Conservation (phyloP, 2,329 filamentous ascomycete genomes). For the Ascochyta clinopodiicola region DNA sequence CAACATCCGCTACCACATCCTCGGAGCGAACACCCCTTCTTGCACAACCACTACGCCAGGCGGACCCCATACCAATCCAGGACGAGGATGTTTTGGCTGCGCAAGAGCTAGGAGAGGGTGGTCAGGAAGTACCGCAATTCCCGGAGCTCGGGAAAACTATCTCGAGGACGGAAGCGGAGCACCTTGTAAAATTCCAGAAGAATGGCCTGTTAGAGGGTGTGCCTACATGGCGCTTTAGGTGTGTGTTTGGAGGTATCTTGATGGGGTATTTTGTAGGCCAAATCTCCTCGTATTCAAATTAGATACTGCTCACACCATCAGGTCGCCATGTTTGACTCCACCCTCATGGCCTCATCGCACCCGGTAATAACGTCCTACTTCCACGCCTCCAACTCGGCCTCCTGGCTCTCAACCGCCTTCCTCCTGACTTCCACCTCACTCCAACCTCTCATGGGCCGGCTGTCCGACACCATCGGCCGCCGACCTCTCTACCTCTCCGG, state of each 20-base stretch:
- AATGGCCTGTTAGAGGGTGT: slow-evolving; percentile 44
- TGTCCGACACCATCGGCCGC: slow-evolving; percentile 76
- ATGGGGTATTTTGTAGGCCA: slow-evolving; percentile 47
- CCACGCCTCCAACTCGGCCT: slow-evolving; percentile 76
- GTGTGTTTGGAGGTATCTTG: slow-evolving; percentile 47
- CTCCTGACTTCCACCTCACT: slow-evolving; percentile 78
- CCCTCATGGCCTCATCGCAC: slow-evolving; percentile 81
- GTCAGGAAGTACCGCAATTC: slow-evolving; percentile 31
- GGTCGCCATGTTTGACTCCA: slow-evolving; percentile 70
- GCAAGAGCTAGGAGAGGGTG: slow-evolving; percentile 33
- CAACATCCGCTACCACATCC: slow-evolving; percentile 6
- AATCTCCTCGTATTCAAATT: too few species aligned
- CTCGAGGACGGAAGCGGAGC: slow-evolving; percentile 27
- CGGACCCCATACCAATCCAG: slow-evolving; percentile 28
- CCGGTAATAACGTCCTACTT: slow-evolving; percentile 85
- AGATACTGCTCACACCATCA: slow-evolving; percentile 43
- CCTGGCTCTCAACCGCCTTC: slow-evolving; percentile 83
- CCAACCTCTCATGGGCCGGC: slow-evolving; percentile 74
- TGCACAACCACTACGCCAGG: slow-evolving; percentile 20
- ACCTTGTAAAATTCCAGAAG: slow-evolving; percentile 34
- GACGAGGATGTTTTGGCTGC: slow-evolving; percentile 28
- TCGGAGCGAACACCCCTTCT: slow-evolving; percentile 47
- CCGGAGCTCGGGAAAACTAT: slow-evolving; percentile 30
- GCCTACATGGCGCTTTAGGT: slow-evolving; percentile 43
- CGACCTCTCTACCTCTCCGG: slow-evolving; percentile 70